Percentiles rank a stretch among this genome's conserved stretches.
Evolutionary conservation across 2,329 filamentous ascomycete species (phyloP).

Genomic region (Chaetomiaceae sp.): DNA sequence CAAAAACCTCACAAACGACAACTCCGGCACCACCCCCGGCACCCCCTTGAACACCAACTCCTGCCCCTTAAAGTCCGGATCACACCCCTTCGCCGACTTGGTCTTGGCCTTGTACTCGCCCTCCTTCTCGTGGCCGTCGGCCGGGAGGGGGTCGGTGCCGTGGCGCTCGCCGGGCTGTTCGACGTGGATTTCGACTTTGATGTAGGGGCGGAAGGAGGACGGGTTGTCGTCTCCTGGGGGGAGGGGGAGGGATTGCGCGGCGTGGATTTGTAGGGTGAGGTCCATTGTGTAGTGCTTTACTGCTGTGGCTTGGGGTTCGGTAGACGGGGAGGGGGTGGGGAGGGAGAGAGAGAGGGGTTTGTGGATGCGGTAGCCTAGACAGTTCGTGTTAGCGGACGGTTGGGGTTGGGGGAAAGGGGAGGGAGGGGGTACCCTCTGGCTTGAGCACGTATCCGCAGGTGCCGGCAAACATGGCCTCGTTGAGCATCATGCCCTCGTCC

Average conservation of each 20-base stretch:
- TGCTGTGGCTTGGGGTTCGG: slow-evolving; percentile 24
- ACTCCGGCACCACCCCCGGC: slow-evolving; percentile 58
- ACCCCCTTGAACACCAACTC: slow-evolving; percentile 53
- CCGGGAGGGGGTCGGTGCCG: slow-evolving; percentile 38
- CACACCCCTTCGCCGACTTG: slow-evolving; percentile 51
- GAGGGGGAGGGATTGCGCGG: slow-evolving; percentile 70
- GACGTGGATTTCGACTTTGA: slow-evolving; percentile 80
- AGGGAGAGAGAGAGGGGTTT: slow-evolving; percentile 31
- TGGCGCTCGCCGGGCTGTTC: slow-evolving; percentile 55
- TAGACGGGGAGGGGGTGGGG: slow-evolving; percentile 12
- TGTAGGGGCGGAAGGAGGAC: slow-evolving; percentile 67
- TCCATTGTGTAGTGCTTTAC: slow-evolving; percentile 57
- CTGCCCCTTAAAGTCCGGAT: slow-evolving; percentile 60
- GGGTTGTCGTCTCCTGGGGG: slow-evolving; percentile 48
- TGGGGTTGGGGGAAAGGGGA: not conserved
- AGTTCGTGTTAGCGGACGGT: not conserved
- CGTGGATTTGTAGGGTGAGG: slow-evolving; percentile 68
- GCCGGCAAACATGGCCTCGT: slow-evolving; percentile 84
- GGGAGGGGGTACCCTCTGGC: slow-evolving; percentile 53
- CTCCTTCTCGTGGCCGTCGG: slow-evolving; percentile 49
- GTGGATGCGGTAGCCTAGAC: slow-evolving; percentile 36
- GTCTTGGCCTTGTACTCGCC: slow-evolving; percentile 53
- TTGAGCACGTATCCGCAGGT: slow-evolving; percentile 85
- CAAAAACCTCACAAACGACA: slow-evolving; percentile 77
- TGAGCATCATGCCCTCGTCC: slow-evolving; percentile 93